phyloP scores from a whole-genome alignment of 176 grass and related monocot genomes.

The Aegilops sharonensis region DNA sequence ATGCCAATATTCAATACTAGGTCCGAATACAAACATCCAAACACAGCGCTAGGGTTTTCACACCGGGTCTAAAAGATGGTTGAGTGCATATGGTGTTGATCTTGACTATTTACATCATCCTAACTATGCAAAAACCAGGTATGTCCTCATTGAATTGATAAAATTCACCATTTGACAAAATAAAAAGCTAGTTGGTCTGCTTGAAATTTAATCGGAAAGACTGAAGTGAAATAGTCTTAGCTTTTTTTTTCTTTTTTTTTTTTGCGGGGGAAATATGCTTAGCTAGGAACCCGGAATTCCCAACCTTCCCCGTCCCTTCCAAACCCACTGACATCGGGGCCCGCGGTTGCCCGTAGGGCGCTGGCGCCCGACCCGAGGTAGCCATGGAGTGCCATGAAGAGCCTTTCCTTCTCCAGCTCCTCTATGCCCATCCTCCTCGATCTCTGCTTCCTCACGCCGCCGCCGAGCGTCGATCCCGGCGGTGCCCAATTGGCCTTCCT shows the following conservation, averaged over 20 bases:
- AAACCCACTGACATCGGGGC: neutral
- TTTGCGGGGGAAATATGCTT: neutral
- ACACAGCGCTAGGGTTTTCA: no score
- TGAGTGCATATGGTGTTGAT: no score
- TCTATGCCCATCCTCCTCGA: constrained; percentile 37
- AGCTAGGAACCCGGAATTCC: constrained; percentile 15
- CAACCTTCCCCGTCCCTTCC: neutral
- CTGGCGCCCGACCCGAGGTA: neutral
- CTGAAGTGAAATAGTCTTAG: neutral
- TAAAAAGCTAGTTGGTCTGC: no score
- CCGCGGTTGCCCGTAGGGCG: neutral
- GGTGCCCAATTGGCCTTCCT: constrained; percentile 38
- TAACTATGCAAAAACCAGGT: no score
- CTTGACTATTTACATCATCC: no score
- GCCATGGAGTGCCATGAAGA: constrained; percentile 64
- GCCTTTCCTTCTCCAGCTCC: constrained; percentile 70
- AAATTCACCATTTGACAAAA: no score
- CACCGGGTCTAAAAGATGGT: no score
- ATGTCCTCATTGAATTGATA: no score
- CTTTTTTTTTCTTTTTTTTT: neutral
- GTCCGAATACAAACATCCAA: no score
- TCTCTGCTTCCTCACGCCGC: constrained; percentile 50
- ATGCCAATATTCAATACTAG: no score
- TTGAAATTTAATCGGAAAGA: neutral
- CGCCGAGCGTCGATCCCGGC: neutral